These are phyloP conservation scores for Rhytidhysteron rufulum DNA, from an alignment of 2,329 filamentous ascomycete species.

Conservation along the genomic window DNA sequence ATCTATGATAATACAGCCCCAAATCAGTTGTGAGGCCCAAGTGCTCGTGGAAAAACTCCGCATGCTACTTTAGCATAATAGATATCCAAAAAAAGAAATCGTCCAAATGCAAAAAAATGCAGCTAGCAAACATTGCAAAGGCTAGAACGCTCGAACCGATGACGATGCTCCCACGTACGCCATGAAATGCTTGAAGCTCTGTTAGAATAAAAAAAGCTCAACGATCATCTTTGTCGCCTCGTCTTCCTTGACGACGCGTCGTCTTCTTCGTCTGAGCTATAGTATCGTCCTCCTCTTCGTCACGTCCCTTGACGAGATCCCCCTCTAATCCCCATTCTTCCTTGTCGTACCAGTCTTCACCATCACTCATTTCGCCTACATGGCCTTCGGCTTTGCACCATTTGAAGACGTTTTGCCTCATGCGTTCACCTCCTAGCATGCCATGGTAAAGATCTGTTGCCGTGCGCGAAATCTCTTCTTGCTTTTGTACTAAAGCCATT, in stretches of 20 bases:
- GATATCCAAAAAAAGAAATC: too few relatives aligned
- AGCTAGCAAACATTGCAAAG: too few relatives aligned
- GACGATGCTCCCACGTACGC: too few relatives aligned
- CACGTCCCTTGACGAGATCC: conserved; percentile 75
- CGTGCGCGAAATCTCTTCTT: conserved; percentile 76
- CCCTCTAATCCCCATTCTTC: conserved; percentile 74
- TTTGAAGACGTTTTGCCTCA: conserved; percentile 66
- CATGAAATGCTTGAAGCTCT: too few relatives aligned
- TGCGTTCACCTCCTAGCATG: conserved; percentile 67
- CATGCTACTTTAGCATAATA: too few relatives aligned
- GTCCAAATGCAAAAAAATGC: too few relatives aligned
- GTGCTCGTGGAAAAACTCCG: too few relatives aligned
- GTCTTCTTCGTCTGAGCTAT: conserved; percentile 46
- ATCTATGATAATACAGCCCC: too few relatives aligned
- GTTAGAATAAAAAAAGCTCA: too few relatives aligned
- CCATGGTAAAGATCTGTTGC: conserved; percentile 65
- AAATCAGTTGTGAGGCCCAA: too few relatives aligned
- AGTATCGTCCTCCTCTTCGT: conserved; percentile 66
- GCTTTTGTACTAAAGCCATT: conserved; percentile 76
- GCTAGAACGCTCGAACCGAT: too few relatives aligned
- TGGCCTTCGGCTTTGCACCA: conserved; percentile 80
- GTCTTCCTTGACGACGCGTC: conserved; percentile 39
- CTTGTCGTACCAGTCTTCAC: conserved; percentile 84
- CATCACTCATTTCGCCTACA: conserved; percentile 75
- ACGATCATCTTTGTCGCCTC: conserved; percentile 34